These are phyloP conservation scores for Cairneyella variabilis DNA, from an alignment of 495 filamentous ascomycete genomes.

Conservation along the genomic window DNA sequence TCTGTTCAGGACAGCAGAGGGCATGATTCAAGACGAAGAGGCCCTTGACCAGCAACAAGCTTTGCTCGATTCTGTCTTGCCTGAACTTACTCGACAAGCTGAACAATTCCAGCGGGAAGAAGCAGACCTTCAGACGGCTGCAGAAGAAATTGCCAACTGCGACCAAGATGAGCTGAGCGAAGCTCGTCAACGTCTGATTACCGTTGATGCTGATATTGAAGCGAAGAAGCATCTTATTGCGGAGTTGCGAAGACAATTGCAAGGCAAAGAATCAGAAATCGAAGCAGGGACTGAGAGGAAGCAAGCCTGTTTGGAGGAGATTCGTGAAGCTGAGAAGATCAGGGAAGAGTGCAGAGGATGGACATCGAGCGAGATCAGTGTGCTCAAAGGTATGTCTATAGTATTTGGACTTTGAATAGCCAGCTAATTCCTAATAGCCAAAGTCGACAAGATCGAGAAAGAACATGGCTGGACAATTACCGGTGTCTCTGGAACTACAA, in stretches of 20 bases:
- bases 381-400: conserved; percentile 59
- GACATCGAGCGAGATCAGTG: conserved; percentile 72
- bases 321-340: conserved; percentile 77
- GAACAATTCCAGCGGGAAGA: conserved; percentile 58
- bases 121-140: conserved; percentile 60
- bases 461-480: conserved; percentile 77
- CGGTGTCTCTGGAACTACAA: conserved; percentile 50
- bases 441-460: conserved; percentile 63
- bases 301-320: conserved; percentile 64
- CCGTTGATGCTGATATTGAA: conserved; percentile 62
- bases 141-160: conserved; percentile 71
- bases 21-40: conserved; percentile 71
- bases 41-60: conserved; percentile 63
- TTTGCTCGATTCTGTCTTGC: conserved; percentile 60
- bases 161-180: conserved; percentile 72
- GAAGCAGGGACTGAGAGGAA: conserved; percentile 59
- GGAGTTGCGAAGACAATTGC: conserved; percentile 57
- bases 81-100: conserved; percentile 54
- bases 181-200: conserved; percentile 59
- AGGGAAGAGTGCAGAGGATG: conserved; percentile 86
- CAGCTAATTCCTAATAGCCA: conserved; percentile 41
- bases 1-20: conserved; percentile 66
- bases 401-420: conserved; percentile 2
- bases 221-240: conserved; percentile 62
- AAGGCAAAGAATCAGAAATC: conserved; percentile 58